These are phyloP conservation scores for Dalbergia oliveri DNA, from an alignment of 306 rosid species.

Conservation along the genomic window DNA sequence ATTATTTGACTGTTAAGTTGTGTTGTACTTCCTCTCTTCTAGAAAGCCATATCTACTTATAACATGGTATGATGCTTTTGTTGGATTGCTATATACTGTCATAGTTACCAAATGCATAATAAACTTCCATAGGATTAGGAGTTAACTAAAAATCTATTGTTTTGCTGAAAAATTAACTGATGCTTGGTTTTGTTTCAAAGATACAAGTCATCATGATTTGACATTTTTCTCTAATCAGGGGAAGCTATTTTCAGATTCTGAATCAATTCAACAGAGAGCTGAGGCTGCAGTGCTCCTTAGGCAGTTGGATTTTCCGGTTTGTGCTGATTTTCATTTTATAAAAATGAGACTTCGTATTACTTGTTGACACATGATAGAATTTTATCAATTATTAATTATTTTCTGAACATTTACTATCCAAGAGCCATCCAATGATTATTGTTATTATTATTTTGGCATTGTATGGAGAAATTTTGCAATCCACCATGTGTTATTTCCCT, in stretches of 20 bases:
- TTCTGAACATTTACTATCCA: conserved; percentile 34
- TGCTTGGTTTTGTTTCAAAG: not conserved
- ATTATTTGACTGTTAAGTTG: conserved; percentile 32
- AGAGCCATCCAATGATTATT: not conserved
- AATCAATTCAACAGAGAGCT: conserved; percentile 92
- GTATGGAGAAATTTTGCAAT: conserved; percentile 21
- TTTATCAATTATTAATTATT: conserved; percentile 27
- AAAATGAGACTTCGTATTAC: conserved; percentile 14
- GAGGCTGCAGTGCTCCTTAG: conserved; percentile 97
- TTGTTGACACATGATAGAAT: conserved; percentile 17
- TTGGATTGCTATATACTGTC: conserved; percentile 20
- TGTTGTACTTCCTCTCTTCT: conserved; percentile 12
- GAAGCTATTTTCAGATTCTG: conserved; percentile 90
- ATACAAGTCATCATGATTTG: conserved; percentile 40
- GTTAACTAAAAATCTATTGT: conserved; percentile 23
- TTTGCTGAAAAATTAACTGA: conserved; percentile 30
- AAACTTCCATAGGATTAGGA: conserved; percentile 24
- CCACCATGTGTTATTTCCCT: conserved; percentile 9
- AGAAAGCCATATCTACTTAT: conserved; percentile 28
- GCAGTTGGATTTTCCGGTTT: conserved; percentile 88
- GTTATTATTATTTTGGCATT: not conserved
- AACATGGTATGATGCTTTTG: conserved; percentile 23
- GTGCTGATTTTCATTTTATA: conserved; percentile 40
- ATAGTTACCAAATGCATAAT: conserved; percentile 6
- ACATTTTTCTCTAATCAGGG: conserved; percentile 64